Conservation (phyloP, 1,284 basidiomycete species). For the Pseudozyma flocculosa region DNA sequence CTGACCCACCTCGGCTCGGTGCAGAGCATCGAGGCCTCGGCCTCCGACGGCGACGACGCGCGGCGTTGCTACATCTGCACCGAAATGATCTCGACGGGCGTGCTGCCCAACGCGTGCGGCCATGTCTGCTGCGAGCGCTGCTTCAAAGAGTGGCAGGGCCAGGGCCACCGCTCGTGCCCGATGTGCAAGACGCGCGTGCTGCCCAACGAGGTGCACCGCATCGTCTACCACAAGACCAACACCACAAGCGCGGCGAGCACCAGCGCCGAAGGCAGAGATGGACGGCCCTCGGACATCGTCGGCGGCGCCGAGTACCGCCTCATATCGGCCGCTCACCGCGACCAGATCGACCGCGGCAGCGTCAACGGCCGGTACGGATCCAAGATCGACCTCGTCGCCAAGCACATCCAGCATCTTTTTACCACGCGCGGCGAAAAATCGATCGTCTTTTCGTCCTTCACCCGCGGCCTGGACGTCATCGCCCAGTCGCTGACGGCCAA, state of each 20-base stretch:
- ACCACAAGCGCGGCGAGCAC: neutral
- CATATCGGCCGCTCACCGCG: neutral
- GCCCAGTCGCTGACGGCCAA: conserved; percentile 46
- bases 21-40: conserved; percentile 13
- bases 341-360: neutral
- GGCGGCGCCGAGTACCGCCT: neutral
- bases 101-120: conserved; percentile 48
- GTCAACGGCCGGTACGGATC: conserved; percentile 41
- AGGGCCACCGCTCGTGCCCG: conserved; percentile 43
- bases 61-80: conserved; percentile 51
- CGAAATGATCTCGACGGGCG: conserved; percentile 43
- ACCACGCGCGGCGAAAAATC: conserved; percentile 41
- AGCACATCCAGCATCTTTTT: conserved; percentile 40
- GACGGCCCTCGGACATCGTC: neutral
- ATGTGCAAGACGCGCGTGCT: conserved; percentile 45
- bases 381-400: conserved; percentile 50
- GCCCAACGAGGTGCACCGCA: conserved; percentile 44
- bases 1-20: conserved; percentile 41
- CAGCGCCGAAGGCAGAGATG: neutral
- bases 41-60: conserved; percentile 23
- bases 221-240: conserved; percentile 32
- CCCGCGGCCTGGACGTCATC: conserved; percentile 49
- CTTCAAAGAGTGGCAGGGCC: conserved; percentile 48
- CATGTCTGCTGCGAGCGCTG: conserved; percentile 51
- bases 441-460: conserved; percentile 52